Base-by-base conservation (phyloP, 176 grass and related monocot species). In the Musa itinerans region DNA sequence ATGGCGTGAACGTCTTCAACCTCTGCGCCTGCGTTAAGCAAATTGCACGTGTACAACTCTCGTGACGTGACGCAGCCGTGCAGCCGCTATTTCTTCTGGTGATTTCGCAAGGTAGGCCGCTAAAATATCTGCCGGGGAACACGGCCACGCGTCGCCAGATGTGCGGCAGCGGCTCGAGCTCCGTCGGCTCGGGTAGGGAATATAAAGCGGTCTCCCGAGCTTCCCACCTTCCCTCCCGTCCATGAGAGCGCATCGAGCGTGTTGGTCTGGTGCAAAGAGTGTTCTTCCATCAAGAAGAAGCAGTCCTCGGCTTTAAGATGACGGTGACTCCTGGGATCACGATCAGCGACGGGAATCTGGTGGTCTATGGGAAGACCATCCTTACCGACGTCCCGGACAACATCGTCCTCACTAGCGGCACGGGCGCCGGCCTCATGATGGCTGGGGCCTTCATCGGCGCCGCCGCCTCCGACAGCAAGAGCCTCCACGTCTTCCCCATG, bases 401-500 rank as follows among this genome's bases (percentile, higher is more conserved):
- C 78, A 55, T 92, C 5, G 3, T 75, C 13, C 84, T 77, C 67
- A 81, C 83, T 68, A 83, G 86, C 64, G 85, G 69, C 2, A 24
- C 78, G 0, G 87, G 84, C n/a, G 15, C 8, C 14, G 66, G 29
- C 14, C 66, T 69, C 29, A 73, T 54, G 71, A 73, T 54, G 71
- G 78, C 83, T 0, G 92, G 83, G 59, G 81, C 85, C 69, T 96
- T 96, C 78, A 63, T 96, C 58, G 89, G 92, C 50, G 89, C 81
- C 25, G 26, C 66, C 71, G 87, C 83, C 22, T 76, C 20, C 21
- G 82, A 87, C 70, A 50, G 82, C 74, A 89, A 92, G 78, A 92
- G 87, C 89, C 72, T 71, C 78, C 92, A 92, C 74, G 74, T 89
- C 51, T 88, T 96, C 81, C 83, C 89, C 55, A 55, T 96, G 53